Evolutionary conservation across 192 early-diverging fungal genomes (phyloP).

Genomic region (Globomyces pollinis-pini): DNA sequence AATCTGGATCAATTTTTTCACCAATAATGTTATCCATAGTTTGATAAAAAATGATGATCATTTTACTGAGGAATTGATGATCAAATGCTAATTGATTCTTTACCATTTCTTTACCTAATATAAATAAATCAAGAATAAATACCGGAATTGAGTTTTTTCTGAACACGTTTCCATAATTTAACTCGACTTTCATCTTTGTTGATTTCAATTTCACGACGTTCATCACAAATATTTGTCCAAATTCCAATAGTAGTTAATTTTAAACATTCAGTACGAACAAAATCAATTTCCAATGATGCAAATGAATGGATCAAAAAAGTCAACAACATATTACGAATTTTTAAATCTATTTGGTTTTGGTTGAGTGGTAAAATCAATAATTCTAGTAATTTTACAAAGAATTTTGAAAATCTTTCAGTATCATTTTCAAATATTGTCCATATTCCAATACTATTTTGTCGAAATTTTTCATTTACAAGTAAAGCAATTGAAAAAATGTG

Average conservation of each 20-base stretch:
- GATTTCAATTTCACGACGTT: constrained; percentile 55
- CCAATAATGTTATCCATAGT: constrained; percentile 51
- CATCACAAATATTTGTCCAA: constrained; percentile 63
- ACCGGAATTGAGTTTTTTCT: constrained; percentile 17
- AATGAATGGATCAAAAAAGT: constrained; percentile 80
- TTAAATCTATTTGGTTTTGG: background rate
- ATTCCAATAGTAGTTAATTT: constrained; percentile 62
- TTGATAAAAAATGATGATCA: constrained; percentile 61
- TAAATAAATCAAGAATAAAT: background rate
- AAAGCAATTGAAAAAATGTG: constrained; percentile 67
- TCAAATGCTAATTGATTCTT: constrained; percentile 50
- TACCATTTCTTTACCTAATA: constrained; percentile 27
- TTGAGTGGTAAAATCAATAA: constrained; percentile 16
- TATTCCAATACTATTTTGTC: constrained; percentile 40
- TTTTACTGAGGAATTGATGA: constrained; percentile 54
- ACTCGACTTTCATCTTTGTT: background rate
- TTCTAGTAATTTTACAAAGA: background rate
- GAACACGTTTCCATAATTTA: constrained; percentile 24
- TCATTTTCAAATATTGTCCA: constrained; percentile 14
- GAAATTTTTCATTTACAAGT: constrained; percentile 85
- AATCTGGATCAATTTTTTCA: constrained; percentile 28
- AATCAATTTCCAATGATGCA: constrained; percentile 67
- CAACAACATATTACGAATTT: constrained; percentile 41
- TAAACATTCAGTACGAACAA: constrained; percentile 73
- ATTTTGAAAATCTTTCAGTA: constrained; percentile 14